Conservation (phyloP, 768 basidiomycete species). For the Suillus discolor region DNA sequence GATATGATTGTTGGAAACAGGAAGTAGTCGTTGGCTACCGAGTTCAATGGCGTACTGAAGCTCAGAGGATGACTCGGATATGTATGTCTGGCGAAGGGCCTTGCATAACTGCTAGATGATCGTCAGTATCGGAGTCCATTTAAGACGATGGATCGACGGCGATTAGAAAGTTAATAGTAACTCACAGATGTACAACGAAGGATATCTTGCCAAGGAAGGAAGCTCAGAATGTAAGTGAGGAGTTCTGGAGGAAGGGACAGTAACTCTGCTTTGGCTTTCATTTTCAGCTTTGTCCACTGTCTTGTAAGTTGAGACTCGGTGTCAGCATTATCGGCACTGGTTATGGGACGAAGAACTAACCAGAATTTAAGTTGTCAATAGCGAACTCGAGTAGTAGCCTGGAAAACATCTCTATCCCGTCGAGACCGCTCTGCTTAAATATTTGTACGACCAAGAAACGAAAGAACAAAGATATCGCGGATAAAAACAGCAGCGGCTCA, state of each 20-base stretch:
- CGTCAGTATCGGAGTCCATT: background rate
- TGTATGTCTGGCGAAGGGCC: background rate
- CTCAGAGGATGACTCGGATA: background rate
- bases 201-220: conserved; percentile 1
- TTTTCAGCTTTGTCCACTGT: background rate
- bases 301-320: background rate
- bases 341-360: background rate
- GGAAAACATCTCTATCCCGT: background rate
- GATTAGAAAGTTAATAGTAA: background rate
- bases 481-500: background rate
- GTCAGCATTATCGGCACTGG: background rate
- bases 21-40: background rate
- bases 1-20: background rate
- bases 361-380: background rate
- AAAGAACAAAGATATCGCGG: background rate
- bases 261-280: background rate
- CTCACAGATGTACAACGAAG: conserved; percentile 4
- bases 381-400: background rate
- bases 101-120: background rate
- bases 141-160: background rate
- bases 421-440: background rate
- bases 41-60: conserved; percentile 7
- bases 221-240: background rate
- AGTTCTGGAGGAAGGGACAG: background rate
- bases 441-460: background rate